Evolutionary conservation across 495 filamentous ascomycete species (phyloP).

Genomic region (Pseudoneurospora amorphoporcata): DNA sequence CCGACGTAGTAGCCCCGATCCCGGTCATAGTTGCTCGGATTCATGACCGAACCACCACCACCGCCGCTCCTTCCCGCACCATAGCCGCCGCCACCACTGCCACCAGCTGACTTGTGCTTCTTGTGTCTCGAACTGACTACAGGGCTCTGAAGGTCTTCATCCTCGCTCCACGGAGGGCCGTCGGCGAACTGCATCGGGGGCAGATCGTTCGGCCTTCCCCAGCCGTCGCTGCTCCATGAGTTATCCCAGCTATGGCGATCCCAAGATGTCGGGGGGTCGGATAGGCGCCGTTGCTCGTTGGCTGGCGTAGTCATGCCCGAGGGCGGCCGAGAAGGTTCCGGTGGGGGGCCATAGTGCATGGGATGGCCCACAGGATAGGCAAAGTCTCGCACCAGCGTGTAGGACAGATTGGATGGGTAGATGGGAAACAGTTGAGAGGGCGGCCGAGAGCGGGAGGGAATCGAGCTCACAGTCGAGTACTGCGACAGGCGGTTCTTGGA

Average conservation of each 20-base stretch:
- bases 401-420: slow-evolving; percentile 82
- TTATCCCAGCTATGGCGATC: slow-evolving; percentile 45
- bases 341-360: slow-evolving; percentile 85
- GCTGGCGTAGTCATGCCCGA: slow-evolving; percentile 77
- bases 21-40: slow-evolving; percentile 31
- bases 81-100: slow-evolving; percentile 28
- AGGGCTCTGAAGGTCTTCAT: slow-evolving; percentile 89
- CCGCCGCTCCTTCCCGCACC: slow-evolving; percentile 14
- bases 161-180: slow-evolving; percentile 94
- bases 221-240: slow-evolving; percentile 30
- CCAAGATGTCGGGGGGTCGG: slow-evolving; percentile 65
- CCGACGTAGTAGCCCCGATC: slow-evolving; percentile 57
- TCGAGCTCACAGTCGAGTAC: slow-evolving; percentile 55
- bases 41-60: slow-evolving; percentile 32
- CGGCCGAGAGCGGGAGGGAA: slow-evolving; percentile 66
- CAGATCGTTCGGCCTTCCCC: slow-evolving; percentile 49
- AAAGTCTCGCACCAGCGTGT: slow-evolving; percentile 89
- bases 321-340: slow-evolving; percentile 52
- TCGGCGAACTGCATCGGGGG: slow-evolving; percentile 81
- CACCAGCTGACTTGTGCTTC: slow-evolving; percentile 67
- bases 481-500: slow-evolving; percentile 58
- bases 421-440: slow-evolving; percentile 66
- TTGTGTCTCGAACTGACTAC: slow-evolving; percentile 69
- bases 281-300: slow-evolving; percentile 70
- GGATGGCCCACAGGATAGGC: slow-evolving; percentile 78